These are phyloP conservation scores for Colletotrichum sp. DNA, from an alignment of 2,329 filamentous ascomycete genomes.

Conservation along the genomic window DNA sequence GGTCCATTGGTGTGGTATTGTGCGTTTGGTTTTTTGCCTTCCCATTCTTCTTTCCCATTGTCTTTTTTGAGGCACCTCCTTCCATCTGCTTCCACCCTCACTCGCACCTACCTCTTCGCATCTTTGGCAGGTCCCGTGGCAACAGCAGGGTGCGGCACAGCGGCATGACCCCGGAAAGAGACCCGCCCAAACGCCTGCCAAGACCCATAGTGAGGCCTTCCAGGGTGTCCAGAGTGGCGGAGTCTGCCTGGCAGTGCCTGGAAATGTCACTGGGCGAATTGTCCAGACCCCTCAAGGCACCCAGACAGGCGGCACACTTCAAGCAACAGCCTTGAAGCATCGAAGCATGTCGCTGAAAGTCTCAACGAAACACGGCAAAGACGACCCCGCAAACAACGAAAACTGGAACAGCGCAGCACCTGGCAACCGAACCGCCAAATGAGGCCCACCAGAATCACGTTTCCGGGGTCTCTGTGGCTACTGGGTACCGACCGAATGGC, in stretches of 20 bases:
- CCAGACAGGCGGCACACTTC: background rate
- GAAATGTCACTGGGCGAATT: constrained; percentile 4
- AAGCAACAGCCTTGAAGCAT: background rate
- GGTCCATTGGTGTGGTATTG: background rate
- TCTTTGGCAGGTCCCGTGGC: background rate
- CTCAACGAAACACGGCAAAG: background rate
- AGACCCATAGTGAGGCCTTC: constrained; percentile 12
- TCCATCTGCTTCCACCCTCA: background rate
- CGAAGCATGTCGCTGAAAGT: background rate
- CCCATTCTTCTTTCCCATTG: background rate
- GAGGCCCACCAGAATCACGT: constrained; percentile 15
- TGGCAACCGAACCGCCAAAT: background rate
- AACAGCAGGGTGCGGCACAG: background rate
- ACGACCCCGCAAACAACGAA: background rate
- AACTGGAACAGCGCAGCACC: background rate
- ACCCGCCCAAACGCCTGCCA: constrained; percentile 6
- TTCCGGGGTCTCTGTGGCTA: background rate
- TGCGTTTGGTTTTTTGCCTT: background rate
- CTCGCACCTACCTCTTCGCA: background rate
- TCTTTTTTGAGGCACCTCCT: background rate
- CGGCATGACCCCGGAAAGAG: constrained; percentile 3
- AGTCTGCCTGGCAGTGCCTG: background rate
- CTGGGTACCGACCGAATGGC: background rate
- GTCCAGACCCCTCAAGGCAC: background rate
- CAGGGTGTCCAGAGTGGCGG: background rate